These are phyloP conservation scores for Clarireedia hainanense DNA, from an alignment of 2,329 filamentous ascomycete species.

Conservation along the genomic window DNA sequence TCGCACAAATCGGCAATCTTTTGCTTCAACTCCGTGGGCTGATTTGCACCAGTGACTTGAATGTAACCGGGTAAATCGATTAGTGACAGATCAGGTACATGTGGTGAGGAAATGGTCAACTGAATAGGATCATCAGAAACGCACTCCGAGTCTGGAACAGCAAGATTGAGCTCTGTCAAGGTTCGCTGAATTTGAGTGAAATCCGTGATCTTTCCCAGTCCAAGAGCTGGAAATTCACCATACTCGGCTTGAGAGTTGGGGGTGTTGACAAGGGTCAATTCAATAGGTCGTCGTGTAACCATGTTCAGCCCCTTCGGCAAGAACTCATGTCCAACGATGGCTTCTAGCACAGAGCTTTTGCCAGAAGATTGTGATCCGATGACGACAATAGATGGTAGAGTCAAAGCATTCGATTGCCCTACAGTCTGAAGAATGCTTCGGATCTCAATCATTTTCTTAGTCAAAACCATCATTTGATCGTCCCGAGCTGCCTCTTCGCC, in stretches of 20 bases:
- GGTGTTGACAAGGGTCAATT: slow-evolving; percentile 92
- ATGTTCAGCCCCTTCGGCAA: slow-evolving; percentile 97
- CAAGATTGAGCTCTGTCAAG: slow-evolving; percentile 87
- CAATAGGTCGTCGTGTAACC: slow-evolving; percentile 93
- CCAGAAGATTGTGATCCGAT: slow-evolving; percentile 97
- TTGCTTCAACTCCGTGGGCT: slow-evolving; percentile 84
- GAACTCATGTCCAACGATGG: slow-evolving; percentile 96
- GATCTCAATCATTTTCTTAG: slow-evolving; percentile 99
- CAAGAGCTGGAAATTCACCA: slow-evolving; percentile 90
- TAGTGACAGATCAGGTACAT: slow-evolving; percentile 88
- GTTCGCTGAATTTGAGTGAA: slow-evolving; percentile 90
- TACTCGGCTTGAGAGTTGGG: slow-evolving; percentile 82
- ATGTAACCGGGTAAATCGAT: slow-evolving; percentile 98
- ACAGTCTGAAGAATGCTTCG: slow-evolving; percentile 84
- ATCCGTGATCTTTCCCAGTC: slow-evolving; percentile 82
- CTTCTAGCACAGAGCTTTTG: slow-evolving; percentile 94
- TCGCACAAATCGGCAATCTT: slow-evolving; percentile 96
- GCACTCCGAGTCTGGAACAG: slow-evolving; percentile 83
- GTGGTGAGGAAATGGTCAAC: slow-evolving; percentile 87
- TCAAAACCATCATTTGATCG: slow-evolving; percentile 99
- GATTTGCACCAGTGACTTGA: slow-evolving; percentile 85
- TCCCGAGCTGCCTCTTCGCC: slow-evolving; percentile 67
- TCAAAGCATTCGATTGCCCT: slow-evolving; percentile 82
- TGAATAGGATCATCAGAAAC: slow-evolving; percentile 97
- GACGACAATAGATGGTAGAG: slow-evolving; percentile 94